Conservation (phyloP, 352 stramenopile species). For the Phytophthora cactorum region DNA sequence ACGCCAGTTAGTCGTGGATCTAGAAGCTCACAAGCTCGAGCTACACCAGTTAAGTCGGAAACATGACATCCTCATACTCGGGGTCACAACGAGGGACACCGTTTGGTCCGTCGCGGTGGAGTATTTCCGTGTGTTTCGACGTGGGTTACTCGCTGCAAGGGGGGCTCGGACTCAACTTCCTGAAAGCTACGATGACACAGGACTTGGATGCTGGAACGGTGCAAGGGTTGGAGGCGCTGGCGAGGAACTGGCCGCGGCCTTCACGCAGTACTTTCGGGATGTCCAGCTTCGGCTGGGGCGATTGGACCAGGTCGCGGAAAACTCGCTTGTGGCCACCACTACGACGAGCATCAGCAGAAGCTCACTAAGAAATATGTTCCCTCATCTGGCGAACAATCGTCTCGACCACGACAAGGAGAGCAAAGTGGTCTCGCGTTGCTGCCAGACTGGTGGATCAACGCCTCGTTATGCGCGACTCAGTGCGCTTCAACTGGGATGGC, state of each 20-base stretch:
- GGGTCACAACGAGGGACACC: neutral
- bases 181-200: neutral
- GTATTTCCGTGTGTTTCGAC: constrained; percentile 5
- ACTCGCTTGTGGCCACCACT: neutral
- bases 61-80: neutral
- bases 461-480: constrained; percentile 4
- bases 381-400: neutral
- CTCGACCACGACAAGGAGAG: neutral
- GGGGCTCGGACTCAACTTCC: neutral
- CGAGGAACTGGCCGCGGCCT: constrained; percentile 6
- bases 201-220: constrained; percentile 9
- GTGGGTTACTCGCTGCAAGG: neutral
- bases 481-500: constrained; percentile 1
- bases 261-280: constrained; percentile 2
- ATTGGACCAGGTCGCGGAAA: neutral
- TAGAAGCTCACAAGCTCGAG: neutral
- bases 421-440: neutral
- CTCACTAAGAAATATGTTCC: constrained; percentile 5
- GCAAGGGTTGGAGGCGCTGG: neutral
- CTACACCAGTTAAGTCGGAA: neutral
- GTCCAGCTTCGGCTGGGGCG: neutral
- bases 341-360: neutral
- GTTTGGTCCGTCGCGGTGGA: constrained; percentile 7
- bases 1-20: neutral
- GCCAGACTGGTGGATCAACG: neutral